phyloP scores from a whole-genome alignment of 805 yeast genomes.

The Candida patagonica region DNA sequence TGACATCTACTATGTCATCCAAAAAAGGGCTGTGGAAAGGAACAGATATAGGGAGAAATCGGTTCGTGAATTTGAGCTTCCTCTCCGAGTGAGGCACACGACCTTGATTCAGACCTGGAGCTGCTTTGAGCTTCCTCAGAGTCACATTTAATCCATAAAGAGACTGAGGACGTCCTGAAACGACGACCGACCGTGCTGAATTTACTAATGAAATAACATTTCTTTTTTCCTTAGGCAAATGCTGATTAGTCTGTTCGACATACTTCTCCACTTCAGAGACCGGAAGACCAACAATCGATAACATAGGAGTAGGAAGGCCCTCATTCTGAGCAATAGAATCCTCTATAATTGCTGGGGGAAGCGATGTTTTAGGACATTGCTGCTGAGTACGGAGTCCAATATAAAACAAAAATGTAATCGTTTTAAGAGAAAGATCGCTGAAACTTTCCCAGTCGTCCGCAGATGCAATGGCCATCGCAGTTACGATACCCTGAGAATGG shows the following conservation, averaged over 20 bases:
- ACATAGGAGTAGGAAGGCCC: slow-evolving; percentile 97
- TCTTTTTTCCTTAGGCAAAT: slow-evolving; percentile 85
- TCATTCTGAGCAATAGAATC: slow-evolving; percentile 91
- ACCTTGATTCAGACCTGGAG: slow-evolving; percentile 89
- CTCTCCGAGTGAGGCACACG: slow-evolving; percentile 91
- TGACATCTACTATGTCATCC: slow-evolving; percentile 56
- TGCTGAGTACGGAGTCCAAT: slow-evolving; percentile 88
- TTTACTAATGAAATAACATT: slow-evolving; percentile 84
- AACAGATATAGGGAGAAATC: slow-evolving; percentile 90
- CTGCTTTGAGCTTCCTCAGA: slow-evolving; percentile 89
- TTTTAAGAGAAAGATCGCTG: slow-evolving; percentile 59
- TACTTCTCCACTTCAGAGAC: slow-evolving; percentile 67
- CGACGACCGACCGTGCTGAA: slow-evolving; percentile 93
- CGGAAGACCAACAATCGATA: slow-evolving; percentile 83
- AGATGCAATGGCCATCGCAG: slow-evolving; percentile 84
- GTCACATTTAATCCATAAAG: slow-evolving; percentile 89
- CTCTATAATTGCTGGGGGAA: slow-evolving; percentile 87
- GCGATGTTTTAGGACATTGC: slow-evolving; percentile 84
- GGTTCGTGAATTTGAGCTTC: slow-evolving; percentile 83
- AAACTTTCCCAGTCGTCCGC: slow-evolving; percentile 80
- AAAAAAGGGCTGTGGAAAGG: slow-evolving; percentile 95
- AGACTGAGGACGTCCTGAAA: slow-evolving; percentile 97
- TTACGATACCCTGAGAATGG: slow-evolving; percentile 53
- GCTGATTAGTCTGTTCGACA: slow-evolving; percentile 83
- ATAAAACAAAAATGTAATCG: slow-evolving; percentile 79